Percentiles rank a stretch among this genome's conserved stretches.
Conservation (phyloP, 2,329 filamentous ascomycete genomes). For the Beauveria sp. region DNA sequence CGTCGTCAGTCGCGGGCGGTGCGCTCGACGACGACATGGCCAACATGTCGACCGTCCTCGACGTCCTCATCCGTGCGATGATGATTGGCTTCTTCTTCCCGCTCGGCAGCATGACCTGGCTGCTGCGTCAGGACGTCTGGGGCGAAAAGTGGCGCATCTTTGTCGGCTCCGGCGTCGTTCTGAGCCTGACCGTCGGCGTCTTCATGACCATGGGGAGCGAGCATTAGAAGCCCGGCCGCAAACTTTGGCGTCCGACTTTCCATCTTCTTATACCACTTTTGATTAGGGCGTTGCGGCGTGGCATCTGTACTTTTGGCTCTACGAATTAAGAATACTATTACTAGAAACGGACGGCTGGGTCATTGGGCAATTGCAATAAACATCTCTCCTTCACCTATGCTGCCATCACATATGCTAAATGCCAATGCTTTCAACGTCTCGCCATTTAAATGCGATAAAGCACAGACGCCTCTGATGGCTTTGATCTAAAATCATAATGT, state of each 20-base stretch:
- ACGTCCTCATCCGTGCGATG: conserved; percentile 82
- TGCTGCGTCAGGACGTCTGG: conserved; percentile 80
- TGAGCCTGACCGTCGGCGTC: conserved; percentile 71
- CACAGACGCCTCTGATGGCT: background rate
- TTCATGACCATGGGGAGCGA: conserved; percentile 43
- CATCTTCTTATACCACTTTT: background rate
- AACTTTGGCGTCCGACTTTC: background rate
- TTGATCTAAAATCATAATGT: background rate
- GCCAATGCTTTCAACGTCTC: conserved; percentile 10
- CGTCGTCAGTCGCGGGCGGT: conserved; percentile 25
- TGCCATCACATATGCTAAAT: background rate
- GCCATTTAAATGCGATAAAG: background rate
- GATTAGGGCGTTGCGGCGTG: background rate
- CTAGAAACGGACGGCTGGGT: background rate
- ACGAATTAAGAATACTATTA: background rate
- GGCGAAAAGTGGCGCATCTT: conserved; percentile 77
- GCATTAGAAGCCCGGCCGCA: background rate
- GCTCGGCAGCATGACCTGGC: conserved; percentile 75
- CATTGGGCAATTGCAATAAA: background rate
- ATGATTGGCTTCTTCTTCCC: conserved; percentile 95
- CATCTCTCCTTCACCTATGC: conserved; percentile 9
- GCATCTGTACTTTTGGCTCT: background rate
- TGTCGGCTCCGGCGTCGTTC: conserved; percentile 73
- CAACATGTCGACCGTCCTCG: conserved; percentile 51
- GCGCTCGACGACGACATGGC: conserved; percentile 40